These are phyloP conservation scores for Sistotremastrum niveocremeum DNA, from an alignment of 768 basidiomycete species.

Conservation along the genomic window DNA sequence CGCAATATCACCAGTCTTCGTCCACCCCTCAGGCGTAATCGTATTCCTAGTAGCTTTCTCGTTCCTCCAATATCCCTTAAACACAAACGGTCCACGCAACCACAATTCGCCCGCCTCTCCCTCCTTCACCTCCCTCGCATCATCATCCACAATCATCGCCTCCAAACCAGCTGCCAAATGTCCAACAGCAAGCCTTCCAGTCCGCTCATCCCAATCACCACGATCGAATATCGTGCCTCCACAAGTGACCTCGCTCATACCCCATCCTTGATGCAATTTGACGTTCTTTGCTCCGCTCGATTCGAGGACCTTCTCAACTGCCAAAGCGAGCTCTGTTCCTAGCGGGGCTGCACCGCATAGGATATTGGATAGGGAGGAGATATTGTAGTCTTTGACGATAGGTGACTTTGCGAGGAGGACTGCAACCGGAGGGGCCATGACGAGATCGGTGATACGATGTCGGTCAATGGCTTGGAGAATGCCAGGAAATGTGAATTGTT, in stretches of 20 bases:
- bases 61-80: constrained; percentile 66
- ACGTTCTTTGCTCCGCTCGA: constrained; percentile 26
- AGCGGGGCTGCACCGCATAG: constrained; percentile 76
- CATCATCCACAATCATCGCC: constrained; percentile 54
- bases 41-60: constrained; percentile 49
- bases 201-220: constrained; percentile 24
- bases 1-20: constrained; percentile 82
- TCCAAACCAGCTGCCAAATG: constrained; percentile 62
- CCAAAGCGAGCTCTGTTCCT: constrained; percentile 43
- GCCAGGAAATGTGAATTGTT: constrained; percentile 54
- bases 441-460: constrained; percentile 42
- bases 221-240: neutral
- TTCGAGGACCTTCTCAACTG: constrained; percentile 27
- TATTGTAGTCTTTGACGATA: constrained; percentile 51
- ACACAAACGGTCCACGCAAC: constrained; percentile 50
- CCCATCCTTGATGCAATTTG: constrained; percentile 27
- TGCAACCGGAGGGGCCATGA: constrained; percentile 76
- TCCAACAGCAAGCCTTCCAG: constrained; percentile 47
- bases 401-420: constrained; percentile 60
- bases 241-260: constrained; percentile 22
- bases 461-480: constrained; percentile 55
- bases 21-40: constrained; percentile 67
- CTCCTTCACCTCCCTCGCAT: constrained; percentile 38
- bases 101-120: constrained; percentile 70
- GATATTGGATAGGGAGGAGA: constrained; percentile 42